Percentiles rank a stretch among this genome's conserved stretches.
Evolutionary conservation across 805 yeast genomes (phyloP).

Genomic region (Blastobotrys mokoenaii): DNA sequence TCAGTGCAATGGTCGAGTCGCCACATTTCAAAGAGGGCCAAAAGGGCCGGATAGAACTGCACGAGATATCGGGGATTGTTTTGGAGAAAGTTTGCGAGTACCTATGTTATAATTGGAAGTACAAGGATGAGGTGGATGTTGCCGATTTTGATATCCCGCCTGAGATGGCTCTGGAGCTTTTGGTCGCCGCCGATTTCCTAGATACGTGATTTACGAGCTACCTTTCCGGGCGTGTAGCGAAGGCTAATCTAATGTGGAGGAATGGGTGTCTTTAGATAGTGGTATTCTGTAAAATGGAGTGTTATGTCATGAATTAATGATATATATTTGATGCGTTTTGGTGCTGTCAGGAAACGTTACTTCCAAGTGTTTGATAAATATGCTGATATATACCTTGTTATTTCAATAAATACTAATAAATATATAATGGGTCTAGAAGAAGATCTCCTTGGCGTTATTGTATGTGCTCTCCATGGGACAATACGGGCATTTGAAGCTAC

Average conservation of each 20-base stretch:
- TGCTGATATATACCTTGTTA: no score
- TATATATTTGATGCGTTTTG: no score
- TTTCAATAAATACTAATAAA: not conserved
- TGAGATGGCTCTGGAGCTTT: conserved; percentile 81
- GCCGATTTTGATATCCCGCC: conserved; percentile 92
- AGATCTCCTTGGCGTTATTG: conserved; percentile 37
- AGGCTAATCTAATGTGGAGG: not conserved
- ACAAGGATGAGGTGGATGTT: conserved; percentile 46
- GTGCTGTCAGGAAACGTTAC: no score
- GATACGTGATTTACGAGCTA: conserved; percentile 40
- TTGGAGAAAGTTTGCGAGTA: conserved; percentile 80
- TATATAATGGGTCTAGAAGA: conserved; percentile 26
- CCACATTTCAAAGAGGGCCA: conserved; percentile 47
- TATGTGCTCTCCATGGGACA: conserved; percentile 47
- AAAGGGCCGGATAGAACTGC: conserved; percentile 44
- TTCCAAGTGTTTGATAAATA: not conserved
- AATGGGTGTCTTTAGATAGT: not conserved
- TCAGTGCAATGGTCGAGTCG: conserved; percentile 42
- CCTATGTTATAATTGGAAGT: conserved; percentile 64
- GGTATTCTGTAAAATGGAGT: not conserved
- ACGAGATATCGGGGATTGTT: conserved; percentile 62
- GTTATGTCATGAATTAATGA: no score
- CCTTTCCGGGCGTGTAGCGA: no score
- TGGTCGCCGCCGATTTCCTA: conserved; percentile 88
- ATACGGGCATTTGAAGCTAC: conserved; percentile 61